Conservation (phyloP, 352 stramenopile genomes). For the Phytophthora pluvialis region DNA sequence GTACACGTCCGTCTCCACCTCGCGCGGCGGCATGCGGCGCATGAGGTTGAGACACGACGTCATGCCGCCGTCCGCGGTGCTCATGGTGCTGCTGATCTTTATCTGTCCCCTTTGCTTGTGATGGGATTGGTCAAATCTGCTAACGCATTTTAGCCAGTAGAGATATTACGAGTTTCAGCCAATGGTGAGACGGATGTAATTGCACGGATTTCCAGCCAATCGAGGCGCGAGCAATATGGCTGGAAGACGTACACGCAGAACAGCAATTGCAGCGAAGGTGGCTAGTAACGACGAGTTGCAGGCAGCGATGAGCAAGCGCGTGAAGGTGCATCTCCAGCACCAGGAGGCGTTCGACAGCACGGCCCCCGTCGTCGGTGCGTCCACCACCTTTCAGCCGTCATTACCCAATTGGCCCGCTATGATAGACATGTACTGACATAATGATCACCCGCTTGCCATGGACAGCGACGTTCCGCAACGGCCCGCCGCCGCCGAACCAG, state of each 20-base stretch:
- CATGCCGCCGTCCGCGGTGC: constrained; percentile 51
- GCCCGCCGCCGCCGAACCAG: constrained; percentile 61
- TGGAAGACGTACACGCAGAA: no score
- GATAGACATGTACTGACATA: not conserved
- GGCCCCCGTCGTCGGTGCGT: constrained; percentile 66
- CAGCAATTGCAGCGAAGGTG: constrained; percentile 17
- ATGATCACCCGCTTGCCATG: not conserved
- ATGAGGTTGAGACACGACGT: constrained; percentile 90
- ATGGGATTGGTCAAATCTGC: constrained; percentile 24
- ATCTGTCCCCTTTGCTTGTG: constrained; percentile 7
- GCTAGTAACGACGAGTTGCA: not conserved
- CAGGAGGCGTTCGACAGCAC: constrained; percentile 60
- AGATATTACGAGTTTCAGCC: constrained; percentile 4
- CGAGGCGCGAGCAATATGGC: constrained; percentile 1
- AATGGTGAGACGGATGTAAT: not conserved
- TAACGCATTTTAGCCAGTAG: constrained; percentile 18
- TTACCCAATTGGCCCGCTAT: no score
- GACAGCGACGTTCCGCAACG: constrained; percentile 83
- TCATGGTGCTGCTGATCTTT: constrained; percentile 18
- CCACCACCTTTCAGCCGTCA: no score
- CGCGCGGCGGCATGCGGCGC: constrained; percentile 87
- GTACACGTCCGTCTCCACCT: constrained; percentile 86
- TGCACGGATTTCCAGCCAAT: constrained; percentile 1
- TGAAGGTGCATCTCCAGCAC: constrained; percentile 69
- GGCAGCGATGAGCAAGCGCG: constrained; percentile 60